Base-by-base conservation (phyloP, 1,284 basidiomycete genomes). In the Sanghuangporus weigelae region DNA sequence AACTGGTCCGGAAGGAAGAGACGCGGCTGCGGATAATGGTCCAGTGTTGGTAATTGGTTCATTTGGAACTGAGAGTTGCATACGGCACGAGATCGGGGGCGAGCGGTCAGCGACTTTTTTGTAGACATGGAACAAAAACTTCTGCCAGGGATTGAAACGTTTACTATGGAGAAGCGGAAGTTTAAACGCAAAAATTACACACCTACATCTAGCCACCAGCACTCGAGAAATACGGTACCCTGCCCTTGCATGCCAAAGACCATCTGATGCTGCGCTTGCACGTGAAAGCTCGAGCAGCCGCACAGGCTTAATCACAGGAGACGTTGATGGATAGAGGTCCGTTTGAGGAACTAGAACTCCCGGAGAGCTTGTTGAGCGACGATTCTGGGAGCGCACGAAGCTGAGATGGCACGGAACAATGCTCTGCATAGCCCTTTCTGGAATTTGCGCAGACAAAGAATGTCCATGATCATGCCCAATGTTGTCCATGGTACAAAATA, bases 241-340 rank as follows among this genome's bases (percentile, higher is more conserved):
- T 63, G 63, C 50, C 63, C 63, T 60, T 57, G 59, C 16, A 57
- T 42, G 26, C 49, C 62, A 48, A 50, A 57, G 58, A 39, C 51
- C 57, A 57, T 44, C 35, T 36, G 8, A 50, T 48, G 40, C n/a
- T 36, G n/a, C 11, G 48, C 26, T 49, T 36, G 38, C 49, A 36
- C 38, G 14, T 58, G n/a, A 48, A 44, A 26, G 11, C 38, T n/a
- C 1, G 56, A 58, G 57, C 36, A 57, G 49, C 44, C 31, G 31
- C 11, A 49, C 57, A 26, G 53, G 39, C 16, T 62, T 62, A 51
- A 62, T 62, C 23, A 53, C n/a, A 51, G 3, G 53, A 10, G 53
- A 44, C 2, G 49, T 38, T 12, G 44, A 14, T n/a, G 60, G 51
- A 21, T 49, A 59, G 31, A 44, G 35, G 35, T 46, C 44, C 3